Base-by-base conservation (phyloP, 345 rosid genomes). In the Moricandia moricandioides region DNA sequence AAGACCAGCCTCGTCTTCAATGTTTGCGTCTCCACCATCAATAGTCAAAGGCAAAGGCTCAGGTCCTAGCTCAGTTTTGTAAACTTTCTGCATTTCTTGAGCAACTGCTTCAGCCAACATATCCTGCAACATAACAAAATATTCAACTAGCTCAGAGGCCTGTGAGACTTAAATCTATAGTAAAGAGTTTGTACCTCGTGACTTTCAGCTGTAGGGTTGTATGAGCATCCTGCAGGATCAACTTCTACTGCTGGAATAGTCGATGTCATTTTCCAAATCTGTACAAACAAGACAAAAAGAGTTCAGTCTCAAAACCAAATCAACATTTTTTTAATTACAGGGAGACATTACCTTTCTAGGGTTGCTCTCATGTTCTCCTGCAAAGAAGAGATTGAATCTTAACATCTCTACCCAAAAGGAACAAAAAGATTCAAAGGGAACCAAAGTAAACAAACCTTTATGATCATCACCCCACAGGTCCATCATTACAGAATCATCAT, bases 141-240 rank as follows among this genome's bases (percentile, higher is more conserved):
- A 63, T 21, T 17, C 5, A 1, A 16, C 12, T 51, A 62, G 21
- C 64, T 52, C 35, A 52, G 11, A 47, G n/a, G 47, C 29, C n/a
- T 8, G 26, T 43, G 17, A 45, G 27, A 29, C 24, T 37, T 54
- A 0, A 3, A 11, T 71, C 26, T 45, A 49, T 37, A 9, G 21
- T 43, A 10, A 6, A 51, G 61, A 69, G 11, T 14, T 6, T 45
- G 52, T 80, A 88, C 98, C 87, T 90, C 93, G 80, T 95, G 99
- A 67, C 92, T 87, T 61, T 88, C 96, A 77, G 73, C 63, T 30
- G 88, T n/a, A 61, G 97, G 97, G 83, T 92, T 95, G 77, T 79
- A 92, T 8, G 99, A 95, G 73, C 99, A 95, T 30, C 97, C 99
- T 7, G 92, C 85, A 76, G 89, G 89, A 80, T 90, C 99, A 83